Base-by-base conservation (phyloP, 108 stramenopile genomes). In the Skeletonema grethae region DNA sequence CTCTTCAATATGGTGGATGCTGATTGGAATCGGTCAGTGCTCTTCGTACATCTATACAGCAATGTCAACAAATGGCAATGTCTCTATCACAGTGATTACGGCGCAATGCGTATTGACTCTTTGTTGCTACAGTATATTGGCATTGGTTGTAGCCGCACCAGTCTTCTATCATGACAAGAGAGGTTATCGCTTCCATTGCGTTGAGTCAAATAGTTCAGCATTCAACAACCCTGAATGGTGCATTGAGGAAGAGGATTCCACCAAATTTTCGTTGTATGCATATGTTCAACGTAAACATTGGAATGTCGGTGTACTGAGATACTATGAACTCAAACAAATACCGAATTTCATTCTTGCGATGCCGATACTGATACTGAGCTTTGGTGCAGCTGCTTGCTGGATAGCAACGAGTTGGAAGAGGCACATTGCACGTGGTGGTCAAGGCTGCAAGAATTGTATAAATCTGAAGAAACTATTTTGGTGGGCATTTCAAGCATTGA, bases 301-400 rank as follows among this genome's bases (percentile, higher is more conserved):
- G 94, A 93, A 95, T 76, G 91, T 95, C 5, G 94, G 94, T 6
- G 77, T 90, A 6, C 77, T 95, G 36, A 82, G 80, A 15, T 95
- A 95, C 77, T 95, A 80, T 60, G 77, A 90, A 63, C 30, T 76
- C 64, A 90, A 88, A 66, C 91, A 95, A 71, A 79, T 93, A 36
- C 94, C 94, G 29, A 95, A 95, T 61, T 93, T 93, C 67, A 45
- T 93, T 15, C 74, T 95, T 58, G 94, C 94, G 0, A 41, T 76
- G 48, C 94, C 94, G 2, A 79, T 93, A 25, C 57, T 93, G 25
- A 7, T 65, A 2, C 39, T 89, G 16, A 79, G 88, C 62, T 41
- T 55, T 24, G 25, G 29, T 10, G 91, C 84, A 31, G 88, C 67
- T 24, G 57, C 39, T 10, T 18, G 36, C 18, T 95, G 91, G 91